Conservation (phyloP, 2,329 filamentous ascomycete species). For the Penicillium sp. region DNA sequence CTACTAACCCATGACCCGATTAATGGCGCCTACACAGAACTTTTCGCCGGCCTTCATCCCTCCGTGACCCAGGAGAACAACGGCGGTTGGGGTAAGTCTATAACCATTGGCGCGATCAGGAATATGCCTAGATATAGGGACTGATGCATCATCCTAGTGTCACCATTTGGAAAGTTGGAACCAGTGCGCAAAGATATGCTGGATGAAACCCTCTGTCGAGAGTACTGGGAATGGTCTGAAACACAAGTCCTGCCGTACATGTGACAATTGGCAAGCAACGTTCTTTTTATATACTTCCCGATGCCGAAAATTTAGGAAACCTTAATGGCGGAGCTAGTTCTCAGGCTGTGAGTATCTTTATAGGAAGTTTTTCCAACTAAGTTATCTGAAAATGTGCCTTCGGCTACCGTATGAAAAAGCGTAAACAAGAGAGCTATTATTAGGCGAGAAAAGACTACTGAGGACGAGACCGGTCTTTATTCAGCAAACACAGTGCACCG, state of each 20-base stretch:
- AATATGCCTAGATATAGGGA: neutral
- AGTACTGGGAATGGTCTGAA: slow-evolving; percentile 7
- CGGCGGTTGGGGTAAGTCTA: slow-evolving; percentile 8
- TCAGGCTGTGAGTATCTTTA: no score
- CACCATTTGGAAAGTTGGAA: slow-evolving; percentile 6
- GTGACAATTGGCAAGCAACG: no score
- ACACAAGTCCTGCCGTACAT: slow-evolving; percentile 3
- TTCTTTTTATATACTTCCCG: no score
- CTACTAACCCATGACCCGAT: slow-evolving; percentile 3
- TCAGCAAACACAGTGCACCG: no score
- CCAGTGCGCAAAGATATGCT: slow-evolving; percentile 3
- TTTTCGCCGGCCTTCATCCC: slow-evolving; percentile 14
- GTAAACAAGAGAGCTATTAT: no score
- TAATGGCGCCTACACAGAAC: slow-evolving; percentile 23
- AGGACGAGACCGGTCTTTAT: no score
- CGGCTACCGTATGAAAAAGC: no score
- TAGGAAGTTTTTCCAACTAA: no score
- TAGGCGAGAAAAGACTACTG: no score
- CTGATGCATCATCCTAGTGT: neutral
- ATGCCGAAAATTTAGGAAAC: no score
- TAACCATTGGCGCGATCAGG: neutral
- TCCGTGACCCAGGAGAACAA: slow-evolving; percentile 5
- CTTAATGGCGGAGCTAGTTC: no score
- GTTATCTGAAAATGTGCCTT: no score
- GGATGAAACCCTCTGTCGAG: slow-evolving; percentile 1